Conservation (phyloP, 176 grass and related monocot species). For the Triticum dicoccoides region DNA sequence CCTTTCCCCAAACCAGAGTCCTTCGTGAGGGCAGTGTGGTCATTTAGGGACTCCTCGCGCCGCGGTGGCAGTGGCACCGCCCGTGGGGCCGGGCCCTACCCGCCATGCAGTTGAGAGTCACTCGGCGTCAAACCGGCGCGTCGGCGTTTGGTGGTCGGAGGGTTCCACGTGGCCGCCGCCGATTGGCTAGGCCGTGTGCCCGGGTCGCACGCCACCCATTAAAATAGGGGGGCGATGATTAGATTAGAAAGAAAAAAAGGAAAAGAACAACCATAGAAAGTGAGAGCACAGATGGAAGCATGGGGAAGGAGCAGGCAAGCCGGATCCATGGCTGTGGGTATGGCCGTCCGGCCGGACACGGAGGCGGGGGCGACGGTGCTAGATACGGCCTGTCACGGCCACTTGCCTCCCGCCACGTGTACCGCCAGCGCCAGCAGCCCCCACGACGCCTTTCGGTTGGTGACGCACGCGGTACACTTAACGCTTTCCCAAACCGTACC, state of each 20-base stretch:
- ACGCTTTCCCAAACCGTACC: background rate
- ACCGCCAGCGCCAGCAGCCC: background rate
- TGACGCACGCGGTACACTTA: background rate
- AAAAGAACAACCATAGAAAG: no score
- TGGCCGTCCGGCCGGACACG: background rate
- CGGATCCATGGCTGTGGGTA: no score
- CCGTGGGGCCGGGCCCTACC: background rate
- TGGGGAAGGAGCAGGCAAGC: no score
- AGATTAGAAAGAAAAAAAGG: no score
- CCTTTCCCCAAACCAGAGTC: no score
- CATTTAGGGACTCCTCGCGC: background rate
- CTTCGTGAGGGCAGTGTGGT: background rate
- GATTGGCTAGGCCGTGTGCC: background rate
- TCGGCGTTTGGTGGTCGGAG: background rate
- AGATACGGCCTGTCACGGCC: background rate
- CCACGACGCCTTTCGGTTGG: background rate
- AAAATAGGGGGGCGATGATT: no score
- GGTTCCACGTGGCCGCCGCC: background rate
- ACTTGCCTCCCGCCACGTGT: background rate
- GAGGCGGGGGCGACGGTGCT: background rate
- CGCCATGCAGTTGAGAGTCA: no score
- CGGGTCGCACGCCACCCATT: no score
- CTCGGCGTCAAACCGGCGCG: constrained; percentile 14
- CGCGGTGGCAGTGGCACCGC: background rate
- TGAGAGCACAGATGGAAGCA: no score